Evolutionary conservation across 306 rosid species (phyloP), one percentile per base, ranked within the genome.

Genomic region (Calophaca sinica): DNA sequence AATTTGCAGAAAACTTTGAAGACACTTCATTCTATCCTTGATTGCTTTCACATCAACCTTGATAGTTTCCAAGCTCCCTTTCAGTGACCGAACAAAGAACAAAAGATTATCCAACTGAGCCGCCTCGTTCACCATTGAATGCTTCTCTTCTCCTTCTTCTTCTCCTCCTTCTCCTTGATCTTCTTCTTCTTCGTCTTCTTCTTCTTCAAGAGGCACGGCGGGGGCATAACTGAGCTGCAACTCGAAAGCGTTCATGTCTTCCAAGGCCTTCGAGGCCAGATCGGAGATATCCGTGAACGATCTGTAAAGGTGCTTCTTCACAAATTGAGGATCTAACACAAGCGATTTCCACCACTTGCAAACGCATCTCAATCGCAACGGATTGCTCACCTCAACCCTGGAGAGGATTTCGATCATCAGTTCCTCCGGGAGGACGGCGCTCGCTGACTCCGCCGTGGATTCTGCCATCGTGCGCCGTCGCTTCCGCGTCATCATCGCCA

Each of bases 301-400:
- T 15, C 6, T 44, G 20, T 50, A 12, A n/a, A 80, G 10, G 45
- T 74, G 72, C 26, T 68, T 80, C 80, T 68, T 68, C 52, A 68
- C 80, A 53, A 80, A 80, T 70, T 80, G 76, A 14, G 76, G 84
- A 80, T 80, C 84, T 4, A 71, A 49, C 1, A 80, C 52, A 2
- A 80, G 53, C 8, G 80, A 68, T 54, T 80, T 80, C 84, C 84
- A 80, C 38, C 15, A 26, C 76, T 80, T 80, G 76, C 80, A 74
- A 13, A 80, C 84, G 84, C 84, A 80, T 45, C 84, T 32, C 38
- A 80, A 28, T 53, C 60, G 80, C 58, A 80, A 7, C 1, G 80
- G 80, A n/a, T 74, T 70, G 60, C 45, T 50, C 13, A 42, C 70
- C 42, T 55, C 45, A 51, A 74, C 80, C 64, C 84, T 74, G 8